Base-by-base conservation (phyloP, 108 stramenopile genomes). In the Ochromonas danica region DNA sequence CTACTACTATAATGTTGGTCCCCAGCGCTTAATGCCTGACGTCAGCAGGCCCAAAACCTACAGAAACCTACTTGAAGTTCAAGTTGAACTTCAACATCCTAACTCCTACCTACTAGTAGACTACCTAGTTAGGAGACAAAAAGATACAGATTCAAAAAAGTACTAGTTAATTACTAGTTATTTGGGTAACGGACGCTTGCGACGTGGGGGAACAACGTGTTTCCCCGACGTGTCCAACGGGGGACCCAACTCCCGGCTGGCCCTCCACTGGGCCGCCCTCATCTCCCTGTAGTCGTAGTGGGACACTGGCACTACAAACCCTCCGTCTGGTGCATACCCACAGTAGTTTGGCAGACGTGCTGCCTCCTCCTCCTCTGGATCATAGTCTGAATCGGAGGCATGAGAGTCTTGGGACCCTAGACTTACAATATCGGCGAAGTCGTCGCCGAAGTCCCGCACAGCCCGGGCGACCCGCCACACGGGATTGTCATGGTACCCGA, bases 161-260 rank as follows among this genome's bases (percentile, higher is more conserved):
- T 57, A 57, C 51, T 57, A 57, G 51, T 57, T 57, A 57, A 57
- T 57, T 57, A 57, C 51, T 57, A 57, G 51, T 57, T 57, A 57
- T 57, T 57, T 57, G 51, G 51, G 51, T 57, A 57, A 57, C 51
- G 51, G 51, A 57, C 51, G 51, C 51, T 57, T 57, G 51, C 51
- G 51, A 57, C 51, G 51, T 57, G 51, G 51, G 51, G 51, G 51
- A 57, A 57, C 51, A 57, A 57, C 51, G 51, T 57, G 51, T 57
- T 57, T 57, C 51, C 51, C 51, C 51, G 51, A 57, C 51, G 51
- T 57, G 51, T 57, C 51, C 51, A 57, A 57, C 51, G 51, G 51
- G 51, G 51, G 51, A 57, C 51, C 51, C 51, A 57, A 57, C 51
- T 57, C 51, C 51, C 51, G 51, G 51, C 51, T 57, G 51, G 51